Conservation (phyloP, 2,329 filamentous ascomycete genomes). For the Colletotrichum sp. region DNA sequence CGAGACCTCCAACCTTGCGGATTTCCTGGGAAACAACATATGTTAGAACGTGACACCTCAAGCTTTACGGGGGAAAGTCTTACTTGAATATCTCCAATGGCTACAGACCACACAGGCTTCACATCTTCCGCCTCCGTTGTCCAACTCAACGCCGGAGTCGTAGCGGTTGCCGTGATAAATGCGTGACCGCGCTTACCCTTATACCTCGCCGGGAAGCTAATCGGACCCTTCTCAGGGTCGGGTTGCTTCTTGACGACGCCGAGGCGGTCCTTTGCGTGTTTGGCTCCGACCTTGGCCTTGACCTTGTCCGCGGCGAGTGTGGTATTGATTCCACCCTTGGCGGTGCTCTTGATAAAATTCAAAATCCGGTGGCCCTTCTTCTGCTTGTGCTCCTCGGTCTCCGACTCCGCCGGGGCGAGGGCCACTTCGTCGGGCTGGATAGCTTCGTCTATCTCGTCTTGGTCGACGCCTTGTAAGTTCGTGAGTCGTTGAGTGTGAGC, state of each 20-base stretch:
- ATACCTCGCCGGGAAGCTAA: slow-evolving; percentile 77
- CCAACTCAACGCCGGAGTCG: slow-evolving; percentile 71
- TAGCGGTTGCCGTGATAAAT: slow-evolving; percentile 71
- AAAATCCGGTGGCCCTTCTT: slow-evolving; percentile 55
- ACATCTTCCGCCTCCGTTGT: slow-evolving; percentile 59
- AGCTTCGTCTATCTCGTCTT: slow-evolving; percentile 70
- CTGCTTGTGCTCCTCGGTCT: slow-evolving; percentile 48
- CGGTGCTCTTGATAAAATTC: slow-evolving; percentile 70
- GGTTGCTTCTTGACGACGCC: slow-evolving; percentile 63
- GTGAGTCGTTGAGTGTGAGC: slow-evolving; percentile 20
- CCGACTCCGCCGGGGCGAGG: slow-evolving; percentile 48
- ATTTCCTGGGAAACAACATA: slow-evolving; percentile 56
- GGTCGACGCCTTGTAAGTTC: slow-evolving; percentile 49
- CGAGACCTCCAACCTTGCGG: slow-evolving; percentile 80
- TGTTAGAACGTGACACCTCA: fast-evolving
- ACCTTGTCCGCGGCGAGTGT: slow-evolving; percentile 74
- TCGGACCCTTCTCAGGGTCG: slow-evolving; percentile 63
- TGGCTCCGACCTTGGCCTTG: slow-evolving; percentile 67
- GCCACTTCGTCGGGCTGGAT: slow-evolving; percentile 50
- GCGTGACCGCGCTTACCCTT: slow-evolving; percentile 74
- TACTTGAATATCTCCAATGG: slow-evolving; percentile 68
- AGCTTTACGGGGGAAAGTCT: not conserved
- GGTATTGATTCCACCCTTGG: slow-evolving; percentile 75
- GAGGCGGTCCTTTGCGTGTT: slow-evolving; percentile 71
- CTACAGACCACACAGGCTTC: slow-evolving; percentile 71